A percentile compares a stretch with the other conserved stretches of the same genome.
phyloP scores from a whole-genome alignment of 1,284 basidiomycete genomes.

The Puccinia novopanici region DNA sequence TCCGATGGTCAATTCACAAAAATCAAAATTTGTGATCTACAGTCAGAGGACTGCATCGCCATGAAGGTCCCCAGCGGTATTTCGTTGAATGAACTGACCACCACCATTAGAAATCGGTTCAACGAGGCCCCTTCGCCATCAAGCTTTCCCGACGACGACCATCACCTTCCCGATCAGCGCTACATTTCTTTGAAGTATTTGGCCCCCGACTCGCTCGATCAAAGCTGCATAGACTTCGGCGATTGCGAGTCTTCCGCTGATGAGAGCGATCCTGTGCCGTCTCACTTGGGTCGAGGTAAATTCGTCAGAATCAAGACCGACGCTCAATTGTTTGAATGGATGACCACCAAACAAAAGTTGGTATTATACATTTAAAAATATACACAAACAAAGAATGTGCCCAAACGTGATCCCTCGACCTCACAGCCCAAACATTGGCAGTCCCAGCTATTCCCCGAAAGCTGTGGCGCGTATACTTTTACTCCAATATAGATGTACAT shows the following conservation, averaged over 20 bases:
- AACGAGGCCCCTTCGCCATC: neutral
- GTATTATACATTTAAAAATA: slow-evolving; percentile 15
- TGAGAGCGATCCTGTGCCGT: neutral
- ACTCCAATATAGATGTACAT: too few relatives aligned
- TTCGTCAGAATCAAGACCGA: slow-evolving; percentile 6
- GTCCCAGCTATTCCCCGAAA: too few relatives aligned
- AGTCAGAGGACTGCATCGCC: slow-evolving; percentile 9
- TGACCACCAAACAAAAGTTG: slow-evolving; percentile 2
- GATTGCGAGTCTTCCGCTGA: slow-evolving; percentile 9
- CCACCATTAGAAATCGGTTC: neutral
- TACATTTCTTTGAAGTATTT: slow-evolving; percentile 5
- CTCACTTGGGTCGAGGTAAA: slow-evolving; percentile 21
- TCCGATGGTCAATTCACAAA: slow-evolving; percentile 24
- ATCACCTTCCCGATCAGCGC: neutral
- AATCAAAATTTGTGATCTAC: slow-evolving; percentile 22
- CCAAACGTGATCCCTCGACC: neutral
- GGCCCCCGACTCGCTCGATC: neutral
- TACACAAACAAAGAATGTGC: neutral
- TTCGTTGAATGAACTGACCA: neutral
- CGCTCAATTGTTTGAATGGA: slow-evolving; percentile 17
- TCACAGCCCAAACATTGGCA: neutral
- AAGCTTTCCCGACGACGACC: neutral
- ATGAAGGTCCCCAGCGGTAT: slow-evolving; percentile 7
- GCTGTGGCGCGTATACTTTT: too few relatives aligned
- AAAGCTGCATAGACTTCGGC: slow-evolving; percentile 6